Conservation (phyloP, 1,284 basidiomycete species). For the Leccinum fallax region DNA sequence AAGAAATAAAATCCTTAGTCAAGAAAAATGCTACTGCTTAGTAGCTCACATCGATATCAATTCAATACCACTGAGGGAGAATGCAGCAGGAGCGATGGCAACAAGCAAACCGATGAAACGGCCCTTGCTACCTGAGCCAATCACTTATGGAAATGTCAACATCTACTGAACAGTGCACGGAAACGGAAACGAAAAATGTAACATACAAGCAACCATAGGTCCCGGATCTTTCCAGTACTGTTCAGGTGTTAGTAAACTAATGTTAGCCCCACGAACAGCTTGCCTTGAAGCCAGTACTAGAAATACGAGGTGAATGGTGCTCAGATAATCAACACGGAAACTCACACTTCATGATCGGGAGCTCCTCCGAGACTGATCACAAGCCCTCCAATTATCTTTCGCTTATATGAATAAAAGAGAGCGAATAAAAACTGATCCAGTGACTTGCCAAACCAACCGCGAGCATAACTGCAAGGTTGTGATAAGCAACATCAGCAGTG, state of each 20-base stretch:
- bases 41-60: slow-evolving; percentile 70
- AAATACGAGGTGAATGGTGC: slow-evolving; percentile 52
- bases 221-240: slow-evolving; percentile 28
- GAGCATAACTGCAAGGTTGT: slow-evolving; percentile 14
- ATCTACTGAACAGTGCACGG: slow-evolving; percentile 43
- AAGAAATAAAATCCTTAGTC: neutral
- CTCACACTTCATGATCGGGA: slow-evolving; percentile 46
- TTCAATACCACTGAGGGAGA: slow-evolving; percentile 85
- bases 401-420: slow-evolving; percentile 57
- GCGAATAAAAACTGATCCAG: slow-evolving; percentile 48
- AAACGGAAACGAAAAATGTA: neutral
- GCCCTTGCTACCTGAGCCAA: slow-evolving; percentile 43
- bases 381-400: slow-evolving; percentile 57
- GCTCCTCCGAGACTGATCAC: slow-evolving; percentile 59
- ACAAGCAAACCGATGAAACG: slow-evolving; percentile 63
- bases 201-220: slow-evolving; percentile 25
- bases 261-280: neutral
- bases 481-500: neutral
- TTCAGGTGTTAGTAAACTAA: neutral
- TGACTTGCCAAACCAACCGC: slow-evolving; percentile 36
- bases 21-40: neutral
- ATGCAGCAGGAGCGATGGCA: slow-evolving; percentile 77
- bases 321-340: slow-evolving; percentile 43
- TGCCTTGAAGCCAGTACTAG: slow-evolving; percentile 40
- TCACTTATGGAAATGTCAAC: slow-evolving; percentile 34